Evolutionary conservation across 2,329 filamentous ascomycete species (phyloP), one percentile per base, ranked within the genome.

Genomic region (Talaromyces sp.): DNA sequence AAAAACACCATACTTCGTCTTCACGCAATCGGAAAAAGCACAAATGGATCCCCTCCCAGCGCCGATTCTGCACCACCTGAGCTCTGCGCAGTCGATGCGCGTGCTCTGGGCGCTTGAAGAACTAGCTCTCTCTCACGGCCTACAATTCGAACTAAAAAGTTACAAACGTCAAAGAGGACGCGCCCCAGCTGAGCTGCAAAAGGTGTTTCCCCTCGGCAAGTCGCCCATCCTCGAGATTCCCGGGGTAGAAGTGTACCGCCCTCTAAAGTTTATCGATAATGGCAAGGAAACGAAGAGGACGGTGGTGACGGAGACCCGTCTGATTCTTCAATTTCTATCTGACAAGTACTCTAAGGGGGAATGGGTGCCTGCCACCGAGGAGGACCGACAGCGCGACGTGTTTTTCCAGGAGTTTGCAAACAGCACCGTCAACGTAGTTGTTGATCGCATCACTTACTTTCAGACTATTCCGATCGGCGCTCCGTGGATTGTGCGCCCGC

Each of bases 31-130:
- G 23, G 4, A 10, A 18, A 47, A 47, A 47, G n/a, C 44, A 47
- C 8, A 10, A 2, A 53, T 53, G 50, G 50, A 53, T 16, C 6
- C 28, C 5, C 50, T 53, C 30, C 50, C 56, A 6, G 8, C 55
- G 5, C 69, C 66, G 7, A 70, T 66, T 12, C 61, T 71, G 12
- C 62, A 70, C 64, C 66, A 70, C 60, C 60, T 71, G 40, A 63
- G 66, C 33, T 66, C 65, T 30, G 67, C 69, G 10, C 67, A 68
- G 61, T 61, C 68, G 16, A 52, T 65, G 27, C 64, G 65, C 33
- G 47, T 68, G 36, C 60, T 69, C 42, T 71, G 67, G 65, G 65
- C 67, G 8, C 69, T 72, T 14, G 69, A 71, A 56, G 70, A 73
- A 57, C 57, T 71, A 56, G 42, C 61, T 44, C 58, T 47, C 5